Conservation (phyloP, 768 basidiomycete genomes). For the Hypsizygus marmoreus region DNA sequence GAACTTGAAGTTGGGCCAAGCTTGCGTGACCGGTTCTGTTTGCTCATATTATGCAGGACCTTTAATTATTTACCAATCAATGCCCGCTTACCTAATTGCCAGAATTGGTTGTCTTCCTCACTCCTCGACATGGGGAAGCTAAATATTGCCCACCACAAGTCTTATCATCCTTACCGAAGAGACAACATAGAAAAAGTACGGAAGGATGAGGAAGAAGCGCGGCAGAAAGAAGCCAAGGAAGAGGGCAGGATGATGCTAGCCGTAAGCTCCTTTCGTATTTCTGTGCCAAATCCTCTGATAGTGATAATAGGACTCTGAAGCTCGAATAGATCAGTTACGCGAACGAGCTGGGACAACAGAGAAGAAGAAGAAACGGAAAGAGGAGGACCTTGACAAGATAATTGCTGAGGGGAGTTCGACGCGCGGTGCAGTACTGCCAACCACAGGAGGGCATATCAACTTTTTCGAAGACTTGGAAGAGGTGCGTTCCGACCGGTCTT, state of each 20-base stretch:
- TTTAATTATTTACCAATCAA: too few species aligned
- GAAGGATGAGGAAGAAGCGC: conserved; percentile 81
- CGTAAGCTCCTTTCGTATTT: conserved; percentile 41
- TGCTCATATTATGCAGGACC: too few species aligned
- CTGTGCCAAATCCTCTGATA: conserved; percentile 16
- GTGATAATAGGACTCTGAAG: conserved; percentile 70
- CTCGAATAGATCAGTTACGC: conserved; percentile 65
- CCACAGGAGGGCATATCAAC: conserved; percentile 74
- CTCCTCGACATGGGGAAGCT: conserved; percentile 73
- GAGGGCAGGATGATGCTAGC: conserved; percentile 75
- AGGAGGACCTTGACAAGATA: conserved; percentile 37
- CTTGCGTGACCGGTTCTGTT: too few species aligned
- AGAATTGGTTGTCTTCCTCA: neutral
- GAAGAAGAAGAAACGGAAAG: conserved; percentile 37
- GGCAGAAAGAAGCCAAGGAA: conserved; percentile 62
- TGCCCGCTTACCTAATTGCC: conserved; percentile 1
- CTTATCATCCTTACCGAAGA: conserved; percentile 82
- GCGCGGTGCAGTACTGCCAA: conserved; percentile 39
- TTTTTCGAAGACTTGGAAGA: conserved; percentile 83
- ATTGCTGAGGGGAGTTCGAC: conserved; percentile 34
- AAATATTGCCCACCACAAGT: conserved; percentile 90
- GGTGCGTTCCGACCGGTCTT: conserved; percentile 33
- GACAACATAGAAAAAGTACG: conserved; percentile 84
- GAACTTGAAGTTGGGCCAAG: too few species aligned
- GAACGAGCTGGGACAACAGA: conserved; percentile 53